Evolutionary conservation across 1,139 yeast species (phyloP), one percentile per base, ranked within the genome.

Genomic region (Suzukiozyma palmioleophila): DNA sequence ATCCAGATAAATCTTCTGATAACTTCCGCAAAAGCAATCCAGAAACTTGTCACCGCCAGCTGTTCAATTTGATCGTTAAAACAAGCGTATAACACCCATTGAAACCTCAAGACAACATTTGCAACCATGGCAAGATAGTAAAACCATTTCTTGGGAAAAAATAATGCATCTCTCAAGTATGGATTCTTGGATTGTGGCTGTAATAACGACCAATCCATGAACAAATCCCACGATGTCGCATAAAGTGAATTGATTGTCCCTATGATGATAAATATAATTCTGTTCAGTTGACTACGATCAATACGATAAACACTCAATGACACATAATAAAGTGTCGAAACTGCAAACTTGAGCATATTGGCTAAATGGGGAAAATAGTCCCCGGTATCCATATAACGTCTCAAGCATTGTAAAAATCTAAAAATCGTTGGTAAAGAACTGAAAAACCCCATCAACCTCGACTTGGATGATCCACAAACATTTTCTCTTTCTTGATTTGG

Each of bases 351-450:
- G 33, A 70, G 53, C 73, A 88, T 87, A 54, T 92, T 92, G n/a
- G 96, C 92, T 44, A 92, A 64, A 71, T 92, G 99, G 1, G 99
- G 99, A 56, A 92, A 94, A 85, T 90, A 83, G 54, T 90, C 96
- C 1, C 95, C 92, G 0, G 97, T 84, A 56, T 92, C 99, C 37
- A 82, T 77, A 58, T 75, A 92, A 75, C 99, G 95, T 51, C 99
- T 70, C 25, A 84, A 59, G 61, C 98, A 92, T 59, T 92, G 99
- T 40, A 90, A 58, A 39, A 85, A 77, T 64, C 99, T 84, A 88
- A 95, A 88, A 33, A 88, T 76, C 45, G 89, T 84, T 0, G 99
- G 98, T 21, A 92, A 59, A 3, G 95, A 73, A 32, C 88, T 73
- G 50, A 90, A 73, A 49, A 90, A 86, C 3, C 97, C 98, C 78